Conservation (phyloP, 2,329 filamentous ascomycete genomes). For the Diaporthe sp. region DNA sequence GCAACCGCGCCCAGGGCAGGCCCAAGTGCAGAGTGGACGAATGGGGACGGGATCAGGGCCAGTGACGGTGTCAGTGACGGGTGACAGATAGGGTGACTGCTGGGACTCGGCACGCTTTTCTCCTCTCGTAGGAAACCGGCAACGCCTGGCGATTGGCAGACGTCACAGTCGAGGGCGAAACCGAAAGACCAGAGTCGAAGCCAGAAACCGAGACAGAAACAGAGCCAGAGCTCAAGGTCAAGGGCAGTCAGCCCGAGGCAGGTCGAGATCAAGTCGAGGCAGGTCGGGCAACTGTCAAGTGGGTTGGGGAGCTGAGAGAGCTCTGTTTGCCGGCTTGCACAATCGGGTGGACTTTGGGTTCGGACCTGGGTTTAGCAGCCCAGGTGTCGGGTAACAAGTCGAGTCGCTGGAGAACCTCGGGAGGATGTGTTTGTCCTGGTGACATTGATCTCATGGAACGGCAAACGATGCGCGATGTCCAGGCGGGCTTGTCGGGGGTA, state of each 20-base stretch:
- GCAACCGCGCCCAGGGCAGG: slow-evolving; percentile 8
- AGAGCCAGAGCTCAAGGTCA: neutral
- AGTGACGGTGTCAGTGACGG: slow-evolving; percentile 13
- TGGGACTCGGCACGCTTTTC: neutral
- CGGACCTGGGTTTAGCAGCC: neutral
- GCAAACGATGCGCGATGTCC: neutral
- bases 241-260: neutral
- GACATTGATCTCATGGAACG: slow-evolving; percentile 6
- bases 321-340: neutral
- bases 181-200: neutral
- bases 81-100: neutral
- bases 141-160: neutral
- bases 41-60: neutral
- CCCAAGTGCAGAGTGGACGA: neutral
- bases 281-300: neutral
- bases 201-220: neutral
- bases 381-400: neutral
- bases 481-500: slow-evolving; percentile 4
- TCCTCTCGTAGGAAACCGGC: neutral
- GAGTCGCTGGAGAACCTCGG: slow-evolving; percentile 9
- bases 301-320: neutral
- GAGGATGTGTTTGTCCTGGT: neutral
- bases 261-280: neutral
- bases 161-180: neutral
- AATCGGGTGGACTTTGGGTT: neutral